Base-by-base conservation (phyloP, 805 yeast species). In the Metschnikowia orientalis region DNA sequence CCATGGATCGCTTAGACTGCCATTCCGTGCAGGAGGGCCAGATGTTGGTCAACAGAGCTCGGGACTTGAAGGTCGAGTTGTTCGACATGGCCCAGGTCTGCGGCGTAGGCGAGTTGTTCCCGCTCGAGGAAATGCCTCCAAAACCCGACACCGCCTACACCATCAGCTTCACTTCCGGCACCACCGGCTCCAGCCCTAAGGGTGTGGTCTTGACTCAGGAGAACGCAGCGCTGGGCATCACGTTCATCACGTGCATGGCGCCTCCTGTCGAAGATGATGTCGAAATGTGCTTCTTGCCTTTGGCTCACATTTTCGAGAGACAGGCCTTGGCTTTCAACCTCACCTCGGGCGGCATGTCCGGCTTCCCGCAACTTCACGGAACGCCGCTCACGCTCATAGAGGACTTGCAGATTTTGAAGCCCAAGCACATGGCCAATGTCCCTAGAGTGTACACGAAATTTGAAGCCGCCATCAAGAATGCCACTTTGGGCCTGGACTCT, bases 281-380 rank as follows among this genome's bases (percentile, higher is more conserved):
- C 30, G 47, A 42, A 24, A 25, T 39, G 11, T 30, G 34, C 8
- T 61, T 58, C 42, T 50, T 62, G 36, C 68, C 68, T 0, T 51
- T 62, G 40, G 63, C 68, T 9, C 68, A 62, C 38, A 58, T 62
- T 13, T 62, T 45, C 38, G 63, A 62, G 38, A 44, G 68, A 22
- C 56, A 51, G 38, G 33, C 49, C 10, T 29, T 50, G 15, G 53
- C 51, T 4, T 43, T 42, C 34, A 51, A 44, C 10, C 35, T 56
- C 13, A 7, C 42, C 3, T 30, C 41, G n/a, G 67, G 65, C 14
- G 49, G 47, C n/a, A 42, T 42, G 37, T 26, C 45, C 11, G 56
- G 52, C 5, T 55, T 50, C 40, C 59, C 57, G 6, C 48, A 39
- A 24, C 14, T 43, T 18, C 40, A 43, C 18, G 57, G 57, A 5